Percentiles rank a stretch among this genome's conserved stretches.
phyloP scores from a whole-genome alignment of 73 alveolate genomes.

The Tetrahymena malaccensis region DNA sequence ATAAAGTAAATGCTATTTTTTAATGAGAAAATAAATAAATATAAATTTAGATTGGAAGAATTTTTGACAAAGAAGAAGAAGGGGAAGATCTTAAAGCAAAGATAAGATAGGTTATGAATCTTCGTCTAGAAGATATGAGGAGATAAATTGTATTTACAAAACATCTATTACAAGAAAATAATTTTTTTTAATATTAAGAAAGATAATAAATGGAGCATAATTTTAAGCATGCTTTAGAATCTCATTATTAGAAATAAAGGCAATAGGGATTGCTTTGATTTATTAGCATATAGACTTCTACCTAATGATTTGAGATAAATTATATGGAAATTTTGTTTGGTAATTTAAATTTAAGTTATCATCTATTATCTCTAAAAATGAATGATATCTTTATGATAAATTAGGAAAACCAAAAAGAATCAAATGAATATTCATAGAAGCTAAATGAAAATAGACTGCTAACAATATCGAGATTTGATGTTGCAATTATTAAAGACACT shows the following conservation, averaged over 20 bases:
- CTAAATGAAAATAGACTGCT: constrained; percentile 16
- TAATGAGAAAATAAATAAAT: not conserved
- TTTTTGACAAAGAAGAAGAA: constrained; percentile 32
- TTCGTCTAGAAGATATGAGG: constrained; percentile 39
- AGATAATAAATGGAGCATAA: constrained; percentile 33
- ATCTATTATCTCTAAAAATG: not conserved
- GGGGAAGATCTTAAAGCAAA: constrained; percentile 25
- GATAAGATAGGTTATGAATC: constrained; percentile 24
- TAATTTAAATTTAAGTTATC: not conserved
- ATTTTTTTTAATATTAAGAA: not conserved
- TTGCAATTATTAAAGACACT: constrained; percentile 21
- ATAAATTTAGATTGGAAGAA: constrained; percentile 11
- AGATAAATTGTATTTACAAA: constrained; percentile 2
- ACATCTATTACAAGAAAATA: not conserved
- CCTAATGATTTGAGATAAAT: constrained; percentile 26
- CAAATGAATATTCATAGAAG: constrained; percentile 10
- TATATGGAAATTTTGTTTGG: constrained; percentile 32
- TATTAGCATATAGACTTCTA: constrained; percentile 13
- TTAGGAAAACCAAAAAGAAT: not conserved
- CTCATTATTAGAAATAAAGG: constrained; percentile 30
- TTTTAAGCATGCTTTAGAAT: constrained; percentile 5
- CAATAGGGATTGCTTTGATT: constrained; percentile 28
- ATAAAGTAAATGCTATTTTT: not conserved
- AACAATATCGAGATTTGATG: constrained; percentile 41
- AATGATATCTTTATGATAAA: not conserved